A percentile compares a stretch with the other conserved stretches of the same genome.
Conservation (phyloP, 768 basidiomycete genomes). For the Mycena chlorophos region DNA sequence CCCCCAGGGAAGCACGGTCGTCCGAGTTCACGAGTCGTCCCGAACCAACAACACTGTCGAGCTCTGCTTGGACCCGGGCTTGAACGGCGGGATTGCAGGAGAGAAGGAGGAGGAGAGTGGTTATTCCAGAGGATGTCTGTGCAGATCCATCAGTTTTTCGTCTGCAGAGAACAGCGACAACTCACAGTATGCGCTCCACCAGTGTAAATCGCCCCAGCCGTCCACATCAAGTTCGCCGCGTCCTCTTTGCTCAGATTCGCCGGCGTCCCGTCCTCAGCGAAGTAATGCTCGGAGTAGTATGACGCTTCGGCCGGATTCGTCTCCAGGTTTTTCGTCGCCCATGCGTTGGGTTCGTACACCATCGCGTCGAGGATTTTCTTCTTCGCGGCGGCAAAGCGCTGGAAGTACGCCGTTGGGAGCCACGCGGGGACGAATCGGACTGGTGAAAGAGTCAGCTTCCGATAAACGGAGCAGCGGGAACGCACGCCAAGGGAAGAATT, state of each 20-base stretch:
- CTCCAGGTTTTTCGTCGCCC: slow-evolving; percentile 34
- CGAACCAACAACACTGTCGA: slow-evolving; percentile 31
- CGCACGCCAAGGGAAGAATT: slow-evolving; percentile 41
- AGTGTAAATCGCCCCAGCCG: slow-evolving; percentile 14
- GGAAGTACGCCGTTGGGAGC: slow-evolving; percentile 37
- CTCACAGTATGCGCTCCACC: slow-evolving; percentile 23
- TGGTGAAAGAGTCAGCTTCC: slow-evolving; percentile 13
- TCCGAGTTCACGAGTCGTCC: slow-evolving; percentile 31
- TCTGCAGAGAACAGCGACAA: background rate
- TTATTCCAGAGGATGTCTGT: slow-evolving; percentile 26
- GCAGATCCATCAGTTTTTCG: background rate
- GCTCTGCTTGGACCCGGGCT: slow-evolving; percentile 33
- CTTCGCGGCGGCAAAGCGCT: slow-evolving; percentile 27
- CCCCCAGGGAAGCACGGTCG: slow-evolving; percentile 30
- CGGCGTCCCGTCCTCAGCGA: slow-evolving; percentile 21
- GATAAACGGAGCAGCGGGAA: background rate
- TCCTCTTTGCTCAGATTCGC: background rate
- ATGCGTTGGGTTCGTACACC: slow-evolving; percentile 30
- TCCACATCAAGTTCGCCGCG: slow-evolving; percentile 7
- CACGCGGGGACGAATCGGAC: slow-evolving; percentile 42
- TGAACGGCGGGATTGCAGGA: slow-evolving; percentile 27
- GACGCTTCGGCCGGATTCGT: slow-evolving; percentile 29
- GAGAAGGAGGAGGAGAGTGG: slow-evolving; percentile 30
- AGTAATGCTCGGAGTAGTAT: slow-evolving; percentile 35
- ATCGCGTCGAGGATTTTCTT: slow-evolving; percentile 23